Evolutionary conservation across 2,329 filamentous ascomycete genomes (phyloP).

Genomic region (Xylaria hypoxylon): DNA sequence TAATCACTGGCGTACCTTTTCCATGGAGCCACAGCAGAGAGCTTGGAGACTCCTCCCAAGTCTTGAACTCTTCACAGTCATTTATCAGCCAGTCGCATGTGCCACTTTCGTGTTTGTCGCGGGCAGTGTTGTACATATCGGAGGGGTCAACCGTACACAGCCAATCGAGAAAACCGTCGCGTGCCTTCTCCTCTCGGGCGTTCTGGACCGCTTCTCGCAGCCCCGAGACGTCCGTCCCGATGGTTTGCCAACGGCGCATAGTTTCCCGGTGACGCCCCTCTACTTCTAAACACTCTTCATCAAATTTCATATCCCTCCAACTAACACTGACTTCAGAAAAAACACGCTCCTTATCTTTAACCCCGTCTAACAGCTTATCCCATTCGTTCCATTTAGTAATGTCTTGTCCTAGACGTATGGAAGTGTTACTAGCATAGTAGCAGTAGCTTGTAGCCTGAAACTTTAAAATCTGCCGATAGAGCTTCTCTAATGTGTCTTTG

Average conservation of each 20-base stretch:
- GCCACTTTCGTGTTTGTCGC: constrained; percentile 12
- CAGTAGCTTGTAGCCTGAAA: constrained; percentile 19
- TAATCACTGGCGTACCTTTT: background rate
- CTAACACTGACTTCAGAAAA: background rate
- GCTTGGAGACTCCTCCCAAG: constrained; percentile 8
- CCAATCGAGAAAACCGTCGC: constrained; percentile 11
- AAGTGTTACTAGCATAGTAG: constrained; percentile 7
- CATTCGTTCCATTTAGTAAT: constrained; percentile 18
- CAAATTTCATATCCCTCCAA: constrained; percentile 10
- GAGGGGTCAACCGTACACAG: constrained; percentile 6
- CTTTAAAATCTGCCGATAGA: constrained; percentile 19
- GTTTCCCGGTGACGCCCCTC: constrained; percentile 5
- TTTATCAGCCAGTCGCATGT: constrained; percentile 18
- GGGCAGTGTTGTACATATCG: constrained; percentile 8
- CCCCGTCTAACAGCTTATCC: background rate
- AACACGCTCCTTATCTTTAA: background rate
- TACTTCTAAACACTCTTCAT: background rate
- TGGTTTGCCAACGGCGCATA: background rate
- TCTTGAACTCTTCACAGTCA: constrained; percentile 6
- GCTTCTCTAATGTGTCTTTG: background rate
- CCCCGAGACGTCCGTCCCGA: background rate
- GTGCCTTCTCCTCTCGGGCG: background rate
- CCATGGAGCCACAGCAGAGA: constrained; percentile 24
- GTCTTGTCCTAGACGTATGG: constrained; percentile 7
- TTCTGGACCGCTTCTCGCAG: constrained; percentile 7